phyloP scores from a whole-genome alignment of 2,329 filamentous ascomycete species.

The Chrysoporthe cubensis region DNA sequence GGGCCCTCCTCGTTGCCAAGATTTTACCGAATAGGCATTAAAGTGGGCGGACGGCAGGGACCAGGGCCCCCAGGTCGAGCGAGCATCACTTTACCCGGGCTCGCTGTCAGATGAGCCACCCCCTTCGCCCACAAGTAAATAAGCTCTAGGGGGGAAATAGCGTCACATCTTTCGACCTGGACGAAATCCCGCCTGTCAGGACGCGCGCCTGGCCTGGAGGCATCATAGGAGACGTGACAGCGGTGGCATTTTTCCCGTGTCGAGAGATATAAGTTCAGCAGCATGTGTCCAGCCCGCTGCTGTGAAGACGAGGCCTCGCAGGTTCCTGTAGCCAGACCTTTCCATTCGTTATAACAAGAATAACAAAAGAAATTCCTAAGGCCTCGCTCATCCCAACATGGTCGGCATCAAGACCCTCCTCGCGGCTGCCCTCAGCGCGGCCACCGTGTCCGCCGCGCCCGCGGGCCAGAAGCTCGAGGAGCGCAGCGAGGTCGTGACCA shows the following conservation, averaged over 20 bases:
- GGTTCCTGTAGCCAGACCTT: not conserved
- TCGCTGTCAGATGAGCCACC: not conserved
- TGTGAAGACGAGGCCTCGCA: not conserved
- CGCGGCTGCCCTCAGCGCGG: constrained; percentile 6
- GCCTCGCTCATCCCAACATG: not conserved
- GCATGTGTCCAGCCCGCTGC: not conserved
- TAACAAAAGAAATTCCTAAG: not conserved
- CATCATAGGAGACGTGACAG: not conserved
- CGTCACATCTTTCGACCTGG: not conserved
- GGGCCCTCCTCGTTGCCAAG: no score
- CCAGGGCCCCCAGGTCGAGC: not conserved
- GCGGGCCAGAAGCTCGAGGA: constrained; percentile 15
- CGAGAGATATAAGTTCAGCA: not conserved
- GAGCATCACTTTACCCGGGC: not conserved
- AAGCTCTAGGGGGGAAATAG: not conserved
- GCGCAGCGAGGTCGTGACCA: constrained; percentile 7
- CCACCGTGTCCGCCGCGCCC: constrained; percentile 3
- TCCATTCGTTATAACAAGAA: not conserved
- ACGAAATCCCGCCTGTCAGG: not conserved
- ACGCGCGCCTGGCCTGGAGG: not conserved
- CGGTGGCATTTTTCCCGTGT: not conserved
- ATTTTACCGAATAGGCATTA: not conserved
- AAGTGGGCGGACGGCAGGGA: no score
- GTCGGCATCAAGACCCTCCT: constrained; percentile 14
- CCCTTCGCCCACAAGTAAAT: not conserved